phyloP scores from a whole-genome alignment of 2,329 filamentous ascomycete genomes.

The Cylindrodendrum hubeiense region DNA sequence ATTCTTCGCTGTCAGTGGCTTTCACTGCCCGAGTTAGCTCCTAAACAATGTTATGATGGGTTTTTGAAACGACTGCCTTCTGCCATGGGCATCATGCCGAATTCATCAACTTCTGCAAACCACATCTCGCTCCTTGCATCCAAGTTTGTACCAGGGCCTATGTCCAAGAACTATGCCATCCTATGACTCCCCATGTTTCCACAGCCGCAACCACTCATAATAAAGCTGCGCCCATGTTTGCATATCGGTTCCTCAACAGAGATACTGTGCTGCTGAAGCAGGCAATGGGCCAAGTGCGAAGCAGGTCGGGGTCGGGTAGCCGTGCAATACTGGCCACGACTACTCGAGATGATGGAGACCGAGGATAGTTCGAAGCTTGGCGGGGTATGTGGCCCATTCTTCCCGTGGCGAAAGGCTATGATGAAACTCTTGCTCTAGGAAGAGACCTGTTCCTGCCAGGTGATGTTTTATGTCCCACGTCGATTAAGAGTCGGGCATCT shows the following conservation, averaged over 20 bases:
- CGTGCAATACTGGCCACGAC: neutral
- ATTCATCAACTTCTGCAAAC: conserved; percentile 2
- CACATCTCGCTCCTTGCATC: conserved; percentile 6
- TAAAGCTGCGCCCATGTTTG: neutral
- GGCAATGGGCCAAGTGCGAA: conserved; percentile 2
- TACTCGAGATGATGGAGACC: neutral
- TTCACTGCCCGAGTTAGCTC: too few relatives aligned
- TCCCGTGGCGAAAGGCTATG: neutral
- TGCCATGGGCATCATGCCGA: conserved; percentile 8
- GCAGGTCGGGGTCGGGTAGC: neutral
- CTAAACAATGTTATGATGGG: too few relatives aligned
- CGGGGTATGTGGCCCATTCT: neutral
- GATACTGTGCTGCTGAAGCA: neutral
- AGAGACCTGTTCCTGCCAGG: neutral
- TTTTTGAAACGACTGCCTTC: too few relatives aligned
- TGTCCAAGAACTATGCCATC: neutral
- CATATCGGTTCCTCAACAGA: neutral
- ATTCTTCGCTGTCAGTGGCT: too few relatives aligned
- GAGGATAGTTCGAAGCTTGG: conserved; percentile 1
- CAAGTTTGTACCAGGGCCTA: neutral
- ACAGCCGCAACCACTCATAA: neutral
- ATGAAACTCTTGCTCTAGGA: conserved; percentile 1
- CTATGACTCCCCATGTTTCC: neutral
- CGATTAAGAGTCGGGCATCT: neutral
- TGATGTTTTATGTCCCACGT: neutral